Evolutionary conservation across 331 rosid species (phyloP).

Genomic region (Cydonia oblonga): DNA sequence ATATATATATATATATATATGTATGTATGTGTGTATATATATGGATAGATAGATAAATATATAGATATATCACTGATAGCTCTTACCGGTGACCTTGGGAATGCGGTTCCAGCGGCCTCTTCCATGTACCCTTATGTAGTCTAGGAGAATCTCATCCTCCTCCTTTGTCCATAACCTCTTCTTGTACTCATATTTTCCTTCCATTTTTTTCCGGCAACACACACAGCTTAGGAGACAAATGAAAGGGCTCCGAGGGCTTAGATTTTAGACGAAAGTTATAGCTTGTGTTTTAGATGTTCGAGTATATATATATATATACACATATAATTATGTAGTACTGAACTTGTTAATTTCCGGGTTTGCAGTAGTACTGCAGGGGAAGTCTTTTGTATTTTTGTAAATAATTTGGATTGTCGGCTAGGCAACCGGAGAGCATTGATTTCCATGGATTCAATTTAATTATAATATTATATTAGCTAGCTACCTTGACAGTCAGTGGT

Average conservation of each 20-base stretch:
- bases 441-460: too few species aligned
- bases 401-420: too few species aligned
- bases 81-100: slow-evolving; percentile 7
- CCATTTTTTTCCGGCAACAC: background rate
- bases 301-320: too few species aligned
- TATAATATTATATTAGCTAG: background rate
- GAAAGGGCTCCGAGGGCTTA: background rate
- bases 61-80: too few species aligned
- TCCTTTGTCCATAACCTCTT: slow-evolving; percentile 28
- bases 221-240: background rate
- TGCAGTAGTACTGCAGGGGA: background rate
- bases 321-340: background rate
- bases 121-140: slow-evolving; percentile 13
- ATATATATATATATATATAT: too few species aligned
- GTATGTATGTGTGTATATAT: too few species aligned
- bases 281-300: background rate
- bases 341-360: background rate
- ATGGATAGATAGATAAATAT: too few species aligned
- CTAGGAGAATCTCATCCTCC: slow-evolving; percentile 23
- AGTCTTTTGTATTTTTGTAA: background rate
- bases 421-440: too few species aligned
- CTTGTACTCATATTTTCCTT: slow-evolving; percentile 9
- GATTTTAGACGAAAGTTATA: background rate
- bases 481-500: background rate
- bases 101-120: slow-evolving; percentile 22